Conservation (phyloP, 805 yeast genomes). For the Wickerhamiella alocasiicola region DNA sequence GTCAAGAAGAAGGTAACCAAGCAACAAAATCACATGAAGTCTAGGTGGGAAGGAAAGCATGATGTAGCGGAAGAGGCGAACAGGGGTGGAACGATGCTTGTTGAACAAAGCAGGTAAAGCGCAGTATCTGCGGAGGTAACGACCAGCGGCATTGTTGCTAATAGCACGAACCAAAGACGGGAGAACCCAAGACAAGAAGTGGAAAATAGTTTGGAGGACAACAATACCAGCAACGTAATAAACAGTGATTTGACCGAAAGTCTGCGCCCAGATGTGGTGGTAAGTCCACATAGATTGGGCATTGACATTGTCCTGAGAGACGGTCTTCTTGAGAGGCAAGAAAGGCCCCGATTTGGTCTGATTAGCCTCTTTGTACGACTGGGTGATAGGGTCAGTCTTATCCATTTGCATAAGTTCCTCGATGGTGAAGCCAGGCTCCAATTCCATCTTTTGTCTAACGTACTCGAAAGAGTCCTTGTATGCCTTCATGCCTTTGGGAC, state of each 20-base stretch:
- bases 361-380: constrained; percentile 9
- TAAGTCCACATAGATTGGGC: constrained; percentile 7
- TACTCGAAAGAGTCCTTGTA: not conserved
- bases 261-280: constrained; percentile 4
- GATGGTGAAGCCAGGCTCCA: not conserved
- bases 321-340: constrained; percentile 2
- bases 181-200: constrained; percentile 12
- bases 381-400: constrained; percentile 5
- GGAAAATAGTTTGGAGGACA: constrained; percentile 9
- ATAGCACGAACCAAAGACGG: constrained; percentile 8
- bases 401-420: not conserved
- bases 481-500: not conserved
- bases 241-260: constrained; percentile 8
- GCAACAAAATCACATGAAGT: constrained; percentile 5
- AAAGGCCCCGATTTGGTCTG: constrained; percentile 5
- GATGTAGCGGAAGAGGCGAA: constrained; percentile 5
- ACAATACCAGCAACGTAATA: constrained; percentile 14
- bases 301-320: constrained; percentile 1
- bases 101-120: constrained; percentile 12
- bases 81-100: constrained; percentile 5
- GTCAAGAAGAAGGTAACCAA: constrained; percentile 7
- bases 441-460: not conserved
- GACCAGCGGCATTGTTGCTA: constrained; percentile 6
- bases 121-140: constrained; percentile 7
- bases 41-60: constrained; percentile 9